Percentiles rank a stretch among this genome's conserved stretches.
These are phyloP conservation scores for Fusarium humuli DNA, from an alignment of 2,329 filamentous ascomycete genomes.

Conservation along the genomic window DNA sequence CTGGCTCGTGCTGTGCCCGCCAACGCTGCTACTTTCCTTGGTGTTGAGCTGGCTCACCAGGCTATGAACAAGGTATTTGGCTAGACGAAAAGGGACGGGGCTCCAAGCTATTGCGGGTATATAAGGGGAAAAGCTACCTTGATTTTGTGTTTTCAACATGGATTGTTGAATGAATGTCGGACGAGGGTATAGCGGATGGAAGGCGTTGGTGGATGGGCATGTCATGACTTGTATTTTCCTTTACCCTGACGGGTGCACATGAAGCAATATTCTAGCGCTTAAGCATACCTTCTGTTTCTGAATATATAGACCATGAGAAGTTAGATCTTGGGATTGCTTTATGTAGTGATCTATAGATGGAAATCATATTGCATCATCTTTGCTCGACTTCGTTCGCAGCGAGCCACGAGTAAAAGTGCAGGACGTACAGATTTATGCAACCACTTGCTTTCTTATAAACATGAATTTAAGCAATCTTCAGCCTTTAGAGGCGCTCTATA, in stretches of 20 bases:
- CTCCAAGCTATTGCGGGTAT: background rate
- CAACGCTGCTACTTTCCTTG: constrained; percentile 94
- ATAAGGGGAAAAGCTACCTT: constrained; percentile 25
- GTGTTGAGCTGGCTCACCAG: constrained; percentile 85
- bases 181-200: constrained; percentile 18
- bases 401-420: background rate
- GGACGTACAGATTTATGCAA: background rate
- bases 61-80: constrained; percentile 82
- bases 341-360: constrained; percentile 20
- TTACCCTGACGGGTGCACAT: constrained; percentile 8
- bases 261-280: constrained; percentile 26
- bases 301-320: constrained; percentile 21
- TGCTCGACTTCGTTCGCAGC: background rate
- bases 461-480: constrained; percentile 28
- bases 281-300: constrained; percentile 27
- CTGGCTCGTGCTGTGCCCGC: constrained; percentile 93
- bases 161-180: constrained; percentile 5
- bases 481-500: constrained; percentile 7
- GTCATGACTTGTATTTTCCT: constrained; percentile 25
- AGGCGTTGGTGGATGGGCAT: constrained; percentile 33
- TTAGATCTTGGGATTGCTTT: constrained; percentile 8
- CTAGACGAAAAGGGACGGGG: constrained; percentile 12
- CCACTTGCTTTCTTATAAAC: constrained; percentile 11
- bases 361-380: background rate
- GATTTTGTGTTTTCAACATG: constrained; percentile 10